These are phyloP conservation scores for Arachnopeziza araneosa DNA, from an alignment of 2,329 filamentous ascomycete species.

Conservation along the genomic window DNA sequence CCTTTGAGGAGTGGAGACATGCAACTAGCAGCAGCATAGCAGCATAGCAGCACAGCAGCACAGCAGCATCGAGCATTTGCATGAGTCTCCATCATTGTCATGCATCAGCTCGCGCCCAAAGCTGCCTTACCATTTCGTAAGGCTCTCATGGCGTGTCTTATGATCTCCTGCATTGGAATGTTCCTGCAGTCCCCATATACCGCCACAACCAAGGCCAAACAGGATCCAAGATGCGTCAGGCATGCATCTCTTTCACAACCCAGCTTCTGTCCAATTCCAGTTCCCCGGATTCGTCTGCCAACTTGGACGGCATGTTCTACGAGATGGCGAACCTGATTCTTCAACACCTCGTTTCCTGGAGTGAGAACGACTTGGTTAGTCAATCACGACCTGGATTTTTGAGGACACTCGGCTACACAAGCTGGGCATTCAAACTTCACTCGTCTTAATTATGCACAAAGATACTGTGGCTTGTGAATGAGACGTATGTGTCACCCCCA, in stretches of 20 bases:
- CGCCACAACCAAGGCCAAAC: slow-evolving; percentile 8
- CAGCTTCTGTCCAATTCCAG: background rate
- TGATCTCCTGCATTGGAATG: slow-evolving; percentile 12
- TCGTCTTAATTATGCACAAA: background rate
- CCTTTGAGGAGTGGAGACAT: background rate
- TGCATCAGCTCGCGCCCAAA: slow-evolving; percentile 8
- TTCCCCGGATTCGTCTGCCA: background rate
- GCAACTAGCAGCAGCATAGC: slow-evolving; percentile 5
- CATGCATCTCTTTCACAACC: background rate
- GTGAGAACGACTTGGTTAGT: background rate
- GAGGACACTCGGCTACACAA: background rate
- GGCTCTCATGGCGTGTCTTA: slow-evolving; percentile 11
- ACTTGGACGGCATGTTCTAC: background rate
- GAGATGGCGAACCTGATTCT: background rate
- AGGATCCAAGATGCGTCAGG: slow-evolving; percentile 7
- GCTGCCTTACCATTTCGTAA: slow-evolving; percentile 3
- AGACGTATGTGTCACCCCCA: too few relatives aligned
- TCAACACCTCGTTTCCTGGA: background rate
- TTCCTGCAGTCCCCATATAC: slow-evolving; percentile 9
- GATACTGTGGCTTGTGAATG: background rate
- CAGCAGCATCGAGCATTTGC: slow-evolving; percentile 10
- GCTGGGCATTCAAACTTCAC: background rate
- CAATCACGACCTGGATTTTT: background rate
- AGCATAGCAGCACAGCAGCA: background rate
- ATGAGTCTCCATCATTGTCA: slow-evolving; percentile 8